These are phyloP conservation scores for Penicillium paradoxum DNA, from an alignment of 495 filamentous ascomycete species.

Conservation along the genomic window DNA sequence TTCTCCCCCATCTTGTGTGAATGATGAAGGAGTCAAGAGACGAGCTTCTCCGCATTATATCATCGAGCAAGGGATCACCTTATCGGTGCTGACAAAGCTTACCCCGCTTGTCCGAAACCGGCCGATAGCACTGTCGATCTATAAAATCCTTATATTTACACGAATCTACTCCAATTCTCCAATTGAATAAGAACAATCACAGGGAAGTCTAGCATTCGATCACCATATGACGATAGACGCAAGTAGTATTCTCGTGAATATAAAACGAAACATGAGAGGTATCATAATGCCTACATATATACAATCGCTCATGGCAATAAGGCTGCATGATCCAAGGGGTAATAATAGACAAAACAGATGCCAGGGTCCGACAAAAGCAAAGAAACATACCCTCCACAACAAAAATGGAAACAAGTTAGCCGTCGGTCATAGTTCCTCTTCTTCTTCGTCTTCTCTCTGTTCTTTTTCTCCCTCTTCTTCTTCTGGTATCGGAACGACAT, in stretches of 20 bases:
- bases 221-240: background rate
- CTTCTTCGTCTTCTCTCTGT: background rate
- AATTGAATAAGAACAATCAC: background rate
- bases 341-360: background rate
- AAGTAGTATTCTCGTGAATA: background rate
- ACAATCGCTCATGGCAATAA: background rate
- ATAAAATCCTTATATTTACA: too few relatives aligned
- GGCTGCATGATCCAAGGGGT: background rate
- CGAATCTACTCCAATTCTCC: background rate
- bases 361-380: background rate
- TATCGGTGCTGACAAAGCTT: conserved; percentile 9
- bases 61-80: conserved; percentile 1
- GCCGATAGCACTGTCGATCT: too few relatives aligned
- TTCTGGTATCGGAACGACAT: conserved; percentile 45
- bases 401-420: background rate
- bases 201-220: background rate
- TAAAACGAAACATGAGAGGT: background rate
- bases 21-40: background rate
- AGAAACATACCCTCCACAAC: background rate
- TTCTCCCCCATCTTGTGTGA: conserved; percentile 37
- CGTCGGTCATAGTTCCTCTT: background rate
- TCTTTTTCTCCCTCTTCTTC: background rate
- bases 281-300: conserved; percentile 3
- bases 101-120: background rate
- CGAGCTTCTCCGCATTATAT: conserved; percentile 8